Conservation (phyloP, 345 rosid species). For the Salix purpurea region DNA sequence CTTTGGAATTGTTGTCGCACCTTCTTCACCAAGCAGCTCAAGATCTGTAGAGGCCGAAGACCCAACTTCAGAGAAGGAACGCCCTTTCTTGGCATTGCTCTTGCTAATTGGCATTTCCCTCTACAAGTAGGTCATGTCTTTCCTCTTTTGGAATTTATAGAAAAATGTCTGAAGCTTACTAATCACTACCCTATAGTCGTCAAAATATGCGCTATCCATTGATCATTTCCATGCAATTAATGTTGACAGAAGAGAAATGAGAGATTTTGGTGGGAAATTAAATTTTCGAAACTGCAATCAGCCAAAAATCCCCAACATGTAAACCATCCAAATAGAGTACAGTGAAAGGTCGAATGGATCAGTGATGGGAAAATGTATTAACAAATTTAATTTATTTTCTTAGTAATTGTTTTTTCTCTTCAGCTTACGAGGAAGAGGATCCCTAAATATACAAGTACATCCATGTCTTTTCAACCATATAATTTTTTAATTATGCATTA, state of each 20-base stretch:
- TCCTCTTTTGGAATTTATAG: not conserved
- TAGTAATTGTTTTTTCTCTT: not conserved
- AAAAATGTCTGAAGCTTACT: not conserved
- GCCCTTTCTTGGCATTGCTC: not conserved
- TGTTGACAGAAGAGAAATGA: not conserved
- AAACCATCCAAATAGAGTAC: not conserved
- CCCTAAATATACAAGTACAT: not conserved
- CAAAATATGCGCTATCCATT: not conserved
- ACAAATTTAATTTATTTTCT: not conserved
- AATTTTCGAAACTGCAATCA: not conserved
- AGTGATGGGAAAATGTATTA: not conserved
- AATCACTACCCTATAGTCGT: not conserved
- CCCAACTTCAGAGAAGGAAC: conserved; percentile 9
- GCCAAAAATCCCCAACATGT: not conserved
- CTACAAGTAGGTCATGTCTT: not conserved
- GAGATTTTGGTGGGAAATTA: not conserved
- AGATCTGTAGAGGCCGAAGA: not conserved
- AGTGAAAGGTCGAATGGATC: not conserved
- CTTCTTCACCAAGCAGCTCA: not conserved
- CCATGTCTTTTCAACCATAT: no score
- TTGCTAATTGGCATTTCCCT: not conserved
- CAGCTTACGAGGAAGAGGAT: not conserved
- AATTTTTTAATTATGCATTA: no score
- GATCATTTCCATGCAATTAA: not conserved
- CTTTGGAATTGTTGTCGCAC: not conserved